Conservation (phyloP, 805 yeast species). For the Cyberlindnera subsufficiens region DNA sequence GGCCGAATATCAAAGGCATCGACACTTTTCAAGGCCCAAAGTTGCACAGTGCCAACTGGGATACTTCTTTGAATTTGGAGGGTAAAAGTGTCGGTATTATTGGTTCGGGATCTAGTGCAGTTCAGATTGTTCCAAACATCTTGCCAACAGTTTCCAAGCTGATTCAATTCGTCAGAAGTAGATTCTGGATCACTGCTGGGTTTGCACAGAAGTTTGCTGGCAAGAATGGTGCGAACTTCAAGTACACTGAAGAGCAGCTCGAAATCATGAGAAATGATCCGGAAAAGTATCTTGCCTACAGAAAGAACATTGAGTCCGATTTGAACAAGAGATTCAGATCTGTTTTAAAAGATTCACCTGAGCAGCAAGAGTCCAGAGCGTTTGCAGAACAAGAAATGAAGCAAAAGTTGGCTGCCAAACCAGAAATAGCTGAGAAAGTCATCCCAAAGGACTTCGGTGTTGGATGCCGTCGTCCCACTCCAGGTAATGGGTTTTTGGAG, state of each 20-base stretch:
- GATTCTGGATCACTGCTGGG: constrained; percentile 2
- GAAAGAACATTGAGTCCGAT: constrained; percentile 2
- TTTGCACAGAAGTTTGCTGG: constrained; percentile 2
- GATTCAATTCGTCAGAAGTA: constrained; percentile 1
- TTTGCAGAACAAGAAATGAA: constrained; percentile 1
- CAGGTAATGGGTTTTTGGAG: constrained; percentile 1
- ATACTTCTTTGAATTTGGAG: neutral
- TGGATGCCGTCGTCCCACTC: constrained; percentile 2
- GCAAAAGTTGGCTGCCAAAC: constrained; percentile 1
- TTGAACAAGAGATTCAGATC: constrained; percentile 1
- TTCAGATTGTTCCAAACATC: constrained; percentile 1
- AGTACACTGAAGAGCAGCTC: constrained; percentile 1
- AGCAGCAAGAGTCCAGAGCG: constrained; percentile 1
- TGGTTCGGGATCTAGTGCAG: constrained; percentile 1
- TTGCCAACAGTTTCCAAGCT: neutral
- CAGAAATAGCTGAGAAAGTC: constrained; percentile 1
- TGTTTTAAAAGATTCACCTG: neutral
- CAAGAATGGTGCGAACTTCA: constrained; percentile 2
- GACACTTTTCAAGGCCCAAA: constrained; percentile 1
- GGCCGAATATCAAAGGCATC: neutral
- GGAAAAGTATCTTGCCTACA: neutral
- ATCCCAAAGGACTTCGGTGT: constrained; percentile 2
- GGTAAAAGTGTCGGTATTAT: constrained; percentile 1
- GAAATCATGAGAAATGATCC: constrained; percentile 1
- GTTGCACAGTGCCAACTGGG: constrained; percentile 3